Conservation (phyloP, 768 basidiomycete genomes). For the Asterophora lycoperdoides region DNA sequence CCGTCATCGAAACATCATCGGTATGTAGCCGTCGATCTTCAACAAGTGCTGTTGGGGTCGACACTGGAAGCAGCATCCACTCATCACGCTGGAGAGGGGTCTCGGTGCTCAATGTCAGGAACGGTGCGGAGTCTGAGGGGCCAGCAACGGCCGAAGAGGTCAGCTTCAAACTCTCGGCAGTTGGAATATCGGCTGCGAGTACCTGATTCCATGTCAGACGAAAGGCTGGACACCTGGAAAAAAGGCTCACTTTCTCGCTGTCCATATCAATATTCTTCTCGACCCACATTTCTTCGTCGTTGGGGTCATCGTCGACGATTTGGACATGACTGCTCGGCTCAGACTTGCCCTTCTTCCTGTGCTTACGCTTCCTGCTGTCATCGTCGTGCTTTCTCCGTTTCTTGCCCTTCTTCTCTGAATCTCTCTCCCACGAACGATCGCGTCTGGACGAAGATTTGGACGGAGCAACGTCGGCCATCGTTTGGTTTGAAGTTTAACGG, state of each 20-base stretch:
- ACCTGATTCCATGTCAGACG: conserved; percentile 36
- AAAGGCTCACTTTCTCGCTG: conserved; percentile 61
- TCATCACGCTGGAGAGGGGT: conserved; percentile 65
- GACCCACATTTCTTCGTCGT: conserved; percentile 77
- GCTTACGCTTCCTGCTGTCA: conserved; percentile 36
- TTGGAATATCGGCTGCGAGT: conserved; percentile 72
- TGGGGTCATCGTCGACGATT: conserved; percentile 68
- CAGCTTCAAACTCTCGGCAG: conserved; percentile 64
- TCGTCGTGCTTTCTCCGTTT: conserved; percentile 52
- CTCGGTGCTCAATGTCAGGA: conserved; percentile 43
- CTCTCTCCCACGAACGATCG: conserved; percentile 33
- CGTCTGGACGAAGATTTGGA: conserved; percentile 26
- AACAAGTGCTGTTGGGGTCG: conserved; percentile 24
- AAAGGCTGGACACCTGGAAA: neutral
- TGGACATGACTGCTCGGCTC: conserved; percentile 34
- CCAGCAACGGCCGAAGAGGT: conserved; percentile 52
- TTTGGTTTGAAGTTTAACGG: neutral
- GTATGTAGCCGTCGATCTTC: conserved; percentile 21
- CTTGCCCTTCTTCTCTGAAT: conserved; percentile 44
- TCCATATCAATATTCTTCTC: conserved; percentile 84
- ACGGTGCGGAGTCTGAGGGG: conserved; percentile 44
- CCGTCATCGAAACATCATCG: conserved; percentile 53
- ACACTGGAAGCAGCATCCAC: conserved; percentile 77
- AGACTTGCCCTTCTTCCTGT: conserved; percentile 40
- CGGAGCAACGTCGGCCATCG: conserved; percentile 14